These are phyloP conservation scores for Nyctanthes arbortristis DNA, from an alignment of 257 asterid species.

Conservation along the genomic window DNA sequence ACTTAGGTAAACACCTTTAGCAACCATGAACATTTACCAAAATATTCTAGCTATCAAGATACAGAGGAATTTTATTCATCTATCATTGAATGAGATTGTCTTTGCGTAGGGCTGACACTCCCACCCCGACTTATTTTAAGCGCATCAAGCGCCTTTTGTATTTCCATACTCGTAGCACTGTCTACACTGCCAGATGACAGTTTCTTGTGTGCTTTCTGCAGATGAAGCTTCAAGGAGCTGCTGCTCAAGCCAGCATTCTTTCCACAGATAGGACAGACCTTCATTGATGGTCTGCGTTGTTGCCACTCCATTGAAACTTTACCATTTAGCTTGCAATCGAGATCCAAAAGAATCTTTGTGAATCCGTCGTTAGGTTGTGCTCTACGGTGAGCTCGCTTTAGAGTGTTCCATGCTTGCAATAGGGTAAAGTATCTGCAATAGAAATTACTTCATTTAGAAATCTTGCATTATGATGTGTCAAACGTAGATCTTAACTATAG, in stretches of 20 bases:
- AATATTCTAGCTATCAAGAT: no score
- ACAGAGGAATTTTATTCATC: conserved; percentile 31
- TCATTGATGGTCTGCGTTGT: conserved; percentile 82
- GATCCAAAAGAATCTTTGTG: conserved; percentile 76
- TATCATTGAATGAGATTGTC: conserved; percentile 61
- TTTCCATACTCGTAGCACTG: conserved; percentile 97
- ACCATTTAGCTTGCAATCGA: conserved; percentile 75
- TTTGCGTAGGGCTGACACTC: conserved; percentile 87
- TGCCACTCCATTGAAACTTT: conserved; percentile 97
- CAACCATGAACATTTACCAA: no score
- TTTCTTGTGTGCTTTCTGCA: conserved; percentile 90
- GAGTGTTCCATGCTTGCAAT: conserved; percentile 79
- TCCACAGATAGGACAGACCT: conserved; percentile 94
- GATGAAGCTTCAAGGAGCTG: conserved; percentile 91
- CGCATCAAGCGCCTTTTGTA: conserved; percentile 86
- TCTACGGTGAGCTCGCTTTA: conserved; percentile 83
- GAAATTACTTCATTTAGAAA: conserved; percentile 12
- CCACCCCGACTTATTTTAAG: conserved; percentile 84
- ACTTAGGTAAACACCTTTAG: neutral
- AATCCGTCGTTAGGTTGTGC: conserved; percentile 99
- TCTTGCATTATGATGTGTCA: neutral
- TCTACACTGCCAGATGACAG: conserved; percentile 96
- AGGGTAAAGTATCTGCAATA: conserved; percentile 69
- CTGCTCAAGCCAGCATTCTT: conserved; percentile 96
- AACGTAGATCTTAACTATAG: neutral